phyloP scores from a whole-genome alignment of 2,329 filamentous ascomycete genomes.

The Claviceps quebecensis region DNA sequence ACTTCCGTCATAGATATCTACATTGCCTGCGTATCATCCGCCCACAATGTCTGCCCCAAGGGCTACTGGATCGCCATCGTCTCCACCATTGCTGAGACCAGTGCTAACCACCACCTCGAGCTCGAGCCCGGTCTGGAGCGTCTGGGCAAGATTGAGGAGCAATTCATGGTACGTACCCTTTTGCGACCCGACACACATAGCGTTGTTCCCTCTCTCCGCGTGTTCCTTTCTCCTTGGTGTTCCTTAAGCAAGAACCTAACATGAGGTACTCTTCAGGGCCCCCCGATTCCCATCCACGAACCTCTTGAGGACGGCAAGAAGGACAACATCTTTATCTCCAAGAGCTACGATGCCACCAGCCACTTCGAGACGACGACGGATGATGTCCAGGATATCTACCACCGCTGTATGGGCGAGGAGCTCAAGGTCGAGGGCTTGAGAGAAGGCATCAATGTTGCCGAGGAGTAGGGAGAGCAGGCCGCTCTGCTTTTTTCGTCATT shows the following conservation, averaged over 20 bases:
- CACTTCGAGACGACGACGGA: conserved; percentile 91
- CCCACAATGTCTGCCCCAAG: conserved; percentile 97
- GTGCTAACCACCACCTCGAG: conserved; percentile 90
- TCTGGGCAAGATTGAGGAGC: conserved; percentile 87
- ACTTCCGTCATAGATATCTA: conserved; percentile 61
- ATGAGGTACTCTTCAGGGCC: conserved; percentile 30
- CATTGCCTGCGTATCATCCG: conserved; percentile 86
- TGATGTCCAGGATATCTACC: conserved; percentile 90
- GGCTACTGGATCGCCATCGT: conserved; percentile 99
- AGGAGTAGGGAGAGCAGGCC: conserved; percentile 33
- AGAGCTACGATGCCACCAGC: conserved; percentile 94
- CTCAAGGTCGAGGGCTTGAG: conserved; percentile 77
- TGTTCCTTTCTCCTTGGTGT: neutral
- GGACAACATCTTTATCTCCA: conserved; percentile 94
- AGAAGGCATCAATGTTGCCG: conserved; percentile 61
- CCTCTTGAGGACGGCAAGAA: conserved; percentile 67
- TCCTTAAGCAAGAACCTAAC: too few relatives aligned
- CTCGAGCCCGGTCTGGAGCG: conserved; percentile 84
- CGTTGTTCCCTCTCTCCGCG: neutral
- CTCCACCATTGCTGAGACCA: conserved; percentile 85
- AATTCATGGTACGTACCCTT: conserved; percentile 60
- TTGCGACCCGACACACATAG: neutral
- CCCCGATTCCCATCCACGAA: conserved; percentile 88
- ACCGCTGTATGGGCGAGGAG: conserved; percentile 67
- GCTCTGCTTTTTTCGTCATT: neutral